These are phyloP conservation scores for Candida boleticola DNA, from an alignment of 805 yeast species.

Conservation along the genomic window DNA sequence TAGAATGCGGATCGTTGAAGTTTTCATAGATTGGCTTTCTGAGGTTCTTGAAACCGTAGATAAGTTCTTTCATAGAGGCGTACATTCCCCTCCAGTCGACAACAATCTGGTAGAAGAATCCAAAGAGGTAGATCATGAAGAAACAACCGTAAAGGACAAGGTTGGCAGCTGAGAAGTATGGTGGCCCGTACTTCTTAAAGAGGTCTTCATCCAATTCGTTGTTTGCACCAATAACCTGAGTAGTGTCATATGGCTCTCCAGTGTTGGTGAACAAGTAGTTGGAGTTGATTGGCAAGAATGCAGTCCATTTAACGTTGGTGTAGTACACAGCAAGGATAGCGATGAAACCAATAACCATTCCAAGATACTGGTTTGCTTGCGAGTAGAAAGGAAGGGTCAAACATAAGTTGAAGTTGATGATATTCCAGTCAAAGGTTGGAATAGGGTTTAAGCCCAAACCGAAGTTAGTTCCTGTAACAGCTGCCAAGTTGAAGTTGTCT, in stretches of 20 bases:
- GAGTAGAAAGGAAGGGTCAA: slow-evolving; percentile 25
- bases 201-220: slow-evolving; percentile 23
- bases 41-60: slow-evolving; percentile 11
- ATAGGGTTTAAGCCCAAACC: slow-evolving; percentile 33
- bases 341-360: slow-evolving; percentile 21
- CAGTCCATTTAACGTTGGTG: slow-evolving; percentile 27
- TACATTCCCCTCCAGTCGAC: slow-evolving; percentile 9
- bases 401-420: slow-evolving; percentile 13
- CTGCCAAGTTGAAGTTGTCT: slow-evolving; percentile 20
- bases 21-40: slow-evolving; percentile 10
- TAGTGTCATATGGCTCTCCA: slow-evolving; percentile 45
- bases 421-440: slow-evolving; percentile 29
- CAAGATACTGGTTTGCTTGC: slow-evolving; percentile 20
- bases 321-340: slow-evolving; percentile 27
- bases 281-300: slow-evolving; percentile 23
- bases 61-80: neutral
- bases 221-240: slow-evolving; percentile 36
- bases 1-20: slow-evolving; percentile 49
- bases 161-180: slow-evolving; percentile 28
- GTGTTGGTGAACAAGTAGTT: slow-evolving; percentile 37
- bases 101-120: slow-evolving; percentile 16
- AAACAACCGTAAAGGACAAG: slow-evolving; percentile 25
- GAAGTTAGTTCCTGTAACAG: slow-evolving; percentile 21
- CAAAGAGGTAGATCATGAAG: slow-evolving; percentile 26
- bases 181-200: slow-evolving; percentile 24